phyloP scores from a whole-genome alignment of 2,329 filamentous ascomycete genomes.

The Colletotrichum agaves region DNA sequence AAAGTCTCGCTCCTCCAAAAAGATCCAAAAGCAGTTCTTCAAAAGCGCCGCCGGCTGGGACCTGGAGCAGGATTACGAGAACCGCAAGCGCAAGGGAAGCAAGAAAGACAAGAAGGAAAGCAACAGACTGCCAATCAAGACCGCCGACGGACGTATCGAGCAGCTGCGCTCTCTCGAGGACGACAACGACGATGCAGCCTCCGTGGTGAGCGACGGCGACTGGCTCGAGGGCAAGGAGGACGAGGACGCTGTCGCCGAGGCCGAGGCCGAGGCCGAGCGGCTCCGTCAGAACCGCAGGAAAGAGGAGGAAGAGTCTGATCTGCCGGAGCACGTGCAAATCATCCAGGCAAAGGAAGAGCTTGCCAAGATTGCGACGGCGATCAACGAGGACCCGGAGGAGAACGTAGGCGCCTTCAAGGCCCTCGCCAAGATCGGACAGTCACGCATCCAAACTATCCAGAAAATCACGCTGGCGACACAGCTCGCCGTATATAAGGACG shows the following conservation, averaged over 20 bases:
- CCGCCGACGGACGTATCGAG: slow-evolving; percentile 78
- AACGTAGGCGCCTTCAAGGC: slow-evolving; percentile 83
- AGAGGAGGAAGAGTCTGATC: slow-evolving; percentile 65
- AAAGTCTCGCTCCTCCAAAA: slow-evolving; percentile 45
- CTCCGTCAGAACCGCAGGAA: slow-evolving; percentile 55
- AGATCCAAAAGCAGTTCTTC: slow-evolving; percentile 73
- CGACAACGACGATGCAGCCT: slow-evolving; percentile 69
- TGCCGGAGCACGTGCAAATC: slow-evolving; percentile 83
- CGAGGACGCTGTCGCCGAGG: slow-evolving; percentile 63
- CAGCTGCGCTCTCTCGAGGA: slow-evolving; percentile 65
- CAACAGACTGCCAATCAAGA: slow-evolving; percentile 87
- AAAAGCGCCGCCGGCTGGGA: slow-evolving; percentile 85
- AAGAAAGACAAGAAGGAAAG: slow-evolving; percentile 78
- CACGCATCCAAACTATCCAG: slow-evolving; percentile 77
- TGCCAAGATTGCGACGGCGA: slow-evolving; percentile 79
- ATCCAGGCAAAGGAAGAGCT: slow-evolving; percentile 91
- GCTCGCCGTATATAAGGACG: slow-evolving; percentile 90
- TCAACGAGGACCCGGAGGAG: slow-evolving; percentile 95
- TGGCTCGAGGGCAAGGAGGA: slow-evolving; percentile 73
- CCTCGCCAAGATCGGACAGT: slow-evolving; percentile 78
- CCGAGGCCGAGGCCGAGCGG: slow-evolving; percentile 40
- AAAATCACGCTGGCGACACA: slow-evolving; percentile 90
- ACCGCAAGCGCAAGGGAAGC: slow-evolving; percentile 77
- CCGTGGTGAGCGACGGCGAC: slow-evolving; percentile 66
- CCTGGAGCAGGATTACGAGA: slow-evolving; percentile 91